Conservation (phyloP, 176 grass and related monocot genomes). For the Guadua angustifolia region DNA sequence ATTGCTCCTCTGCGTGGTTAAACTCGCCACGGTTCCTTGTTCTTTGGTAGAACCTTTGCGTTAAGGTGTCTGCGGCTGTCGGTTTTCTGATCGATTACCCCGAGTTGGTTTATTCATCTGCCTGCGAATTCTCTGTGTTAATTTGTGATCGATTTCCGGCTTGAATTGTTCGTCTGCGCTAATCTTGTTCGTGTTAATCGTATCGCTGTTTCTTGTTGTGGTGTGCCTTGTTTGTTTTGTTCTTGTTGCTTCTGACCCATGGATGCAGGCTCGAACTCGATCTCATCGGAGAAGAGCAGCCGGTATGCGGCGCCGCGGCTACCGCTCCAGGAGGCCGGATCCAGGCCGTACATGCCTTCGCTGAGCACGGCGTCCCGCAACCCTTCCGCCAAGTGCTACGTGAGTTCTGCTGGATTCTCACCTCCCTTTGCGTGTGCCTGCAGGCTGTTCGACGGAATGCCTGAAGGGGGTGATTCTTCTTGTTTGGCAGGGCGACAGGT, state of each 20-base stretch:
- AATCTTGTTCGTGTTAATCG: not conserved
- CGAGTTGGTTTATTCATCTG: not conserved
- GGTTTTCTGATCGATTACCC: not conserved
- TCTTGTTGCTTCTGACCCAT: constrained; percentile 50
- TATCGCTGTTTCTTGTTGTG: not conserved
- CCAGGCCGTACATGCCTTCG: constrained; percentile 58
- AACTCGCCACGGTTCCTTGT: constrained; percentile 5
- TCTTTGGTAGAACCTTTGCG: constrained; percentile 19
- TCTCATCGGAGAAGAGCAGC: constrained; percentile 56
- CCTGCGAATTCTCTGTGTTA: not conserved
- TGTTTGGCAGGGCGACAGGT: constrained; percentile 60
- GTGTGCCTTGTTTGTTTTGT: not conserved
- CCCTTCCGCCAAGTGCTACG: constrained; percentile 61
- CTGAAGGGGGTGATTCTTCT: not conserved
- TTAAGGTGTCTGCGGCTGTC: not conserved
- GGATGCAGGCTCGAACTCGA: constrained; percentile 58
- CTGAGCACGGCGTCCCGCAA: constrained; percentile 52
- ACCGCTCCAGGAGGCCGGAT: constrained; percentile 57
- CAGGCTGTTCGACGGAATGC: constrained; percentile 34
- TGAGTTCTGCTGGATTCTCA: constrained; percentile 51
- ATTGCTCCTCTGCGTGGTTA: not conserved
- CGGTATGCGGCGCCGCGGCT: constrained; percentile 32
- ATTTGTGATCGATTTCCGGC: not conserved
- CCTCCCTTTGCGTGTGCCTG: not conserved
- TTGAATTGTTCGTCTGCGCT: not conserved